Conservation (phyloP, 176 grass and related monocot genomes). For the Carex littledalei region DNA sequence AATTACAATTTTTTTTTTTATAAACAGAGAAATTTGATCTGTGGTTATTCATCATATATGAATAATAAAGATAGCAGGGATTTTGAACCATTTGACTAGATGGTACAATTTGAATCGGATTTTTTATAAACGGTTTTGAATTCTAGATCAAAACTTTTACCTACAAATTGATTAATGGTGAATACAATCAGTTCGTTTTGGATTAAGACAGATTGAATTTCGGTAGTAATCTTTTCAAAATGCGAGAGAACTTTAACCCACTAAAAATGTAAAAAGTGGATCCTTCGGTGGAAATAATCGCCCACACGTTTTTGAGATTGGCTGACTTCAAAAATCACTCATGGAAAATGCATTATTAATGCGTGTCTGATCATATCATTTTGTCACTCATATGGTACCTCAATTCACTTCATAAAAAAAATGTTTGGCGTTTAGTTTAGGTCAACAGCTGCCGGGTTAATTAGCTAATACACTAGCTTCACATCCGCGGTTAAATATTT, state of each 20-base stretch:
- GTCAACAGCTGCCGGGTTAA: neutral
- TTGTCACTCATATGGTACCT: neutral
- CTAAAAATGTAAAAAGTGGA: neutral
- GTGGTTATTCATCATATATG: neutral
- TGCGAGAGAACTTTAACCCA: neutral
- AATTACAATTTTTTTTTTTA: too few relatives aligned
- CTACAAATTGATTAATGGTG: neutral
- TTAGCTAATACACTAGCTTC: neutral
- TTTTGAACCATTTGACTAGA: neutral
- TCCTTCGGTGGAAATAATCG: neutral
- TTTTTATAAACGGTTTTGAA: neutral
- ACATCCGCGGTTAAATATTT: neutral
- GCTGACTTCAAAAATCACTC: constrained; percentile 9
- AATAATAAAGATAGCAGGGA: neutral
- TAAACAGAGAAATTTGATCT: neutral
- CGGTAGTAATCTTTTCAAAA: neutral
- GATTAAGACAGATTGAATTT: neutral
- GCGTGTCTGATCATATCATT: neutral
- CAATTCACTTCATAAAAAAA: neutral
- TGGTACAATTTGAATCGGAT: too few relatives aligned
- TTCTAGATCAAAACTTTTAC: neutral
- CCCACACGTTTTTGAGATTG: neutral
- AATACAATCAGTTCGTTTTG: neutral
- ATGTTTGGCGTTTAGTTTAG: neutral
- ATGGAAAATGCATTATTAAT: constrained; percentile 7